phyloP scores from a whole-genome alignment of 1,284 basidiomycete species.

The Gymnopus androsaceus region DNA sequence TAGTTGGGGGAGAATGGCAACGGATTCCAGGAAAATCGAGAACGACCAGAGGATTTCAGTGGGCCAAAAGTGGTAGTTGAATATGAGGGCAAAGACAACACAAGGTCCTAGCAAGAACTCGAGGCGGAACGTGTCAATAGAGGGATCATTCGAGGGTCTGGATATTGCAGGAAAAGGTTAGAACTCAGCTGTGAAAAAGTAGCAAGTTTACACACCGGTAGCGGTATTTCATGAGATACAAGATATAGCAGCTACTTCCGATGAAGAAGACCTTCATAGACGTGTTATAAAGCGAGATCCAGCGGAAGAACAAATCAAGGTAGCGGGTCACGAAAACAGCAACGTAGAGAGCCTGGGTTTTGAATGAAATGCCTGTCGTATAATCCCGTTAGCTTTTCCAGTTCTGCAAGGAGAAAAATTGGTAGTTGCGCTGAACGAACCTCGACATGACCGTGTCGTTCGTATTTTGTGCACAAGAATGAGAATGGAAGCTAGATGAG shows the following conservation, averaged over 20 bases:
- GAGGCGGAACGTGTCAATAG: conserved; percentile 95
- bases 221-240: conserved; percentile 92
- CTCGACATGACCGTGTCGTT: conserved; percentile 81
- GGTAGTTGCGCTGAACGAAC: conserved; percentile 41
- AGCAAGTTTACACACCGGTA: conserved; percentile 66
- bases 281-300: conserved; percentile 88
- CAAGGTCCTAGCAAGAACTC: conserved; percentile 90
- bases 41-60: conserved; percentile 92
- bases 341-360: conserved; percentile 94
- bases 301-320: conserved; percentile 81
- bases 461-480: conserved; percentile 88
- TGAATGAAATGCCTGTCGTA: conserved; percentile 89
- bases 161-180: conserved; percentile 2
- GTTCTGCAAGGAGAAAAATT: background rate
- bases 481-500: conserved; percentile 91
- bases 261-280: conserved; percentile 99
- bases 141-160: conserved; percentile 94
- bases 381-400: background rate
- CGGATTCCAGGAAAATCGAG: conserved; percentile 95
- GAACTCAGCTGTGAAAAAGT: background rate
- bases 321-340: conserved; percentile 89
- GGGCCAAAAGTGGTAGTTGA: conserved; percentile 84
- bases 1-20: conserved; percentile 95
- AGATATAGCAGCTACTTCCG: conserved; percentile 81
- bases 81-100: conserved; percentile 79